A percentile compares a stretch with the other conserved stretches of the same genome.
These are phyloP conservation scores for Anthracocystis walkeri DNA, from an alignment of 1,284 basidiomycete genomes.

Conservation along the genomic window DNA sequence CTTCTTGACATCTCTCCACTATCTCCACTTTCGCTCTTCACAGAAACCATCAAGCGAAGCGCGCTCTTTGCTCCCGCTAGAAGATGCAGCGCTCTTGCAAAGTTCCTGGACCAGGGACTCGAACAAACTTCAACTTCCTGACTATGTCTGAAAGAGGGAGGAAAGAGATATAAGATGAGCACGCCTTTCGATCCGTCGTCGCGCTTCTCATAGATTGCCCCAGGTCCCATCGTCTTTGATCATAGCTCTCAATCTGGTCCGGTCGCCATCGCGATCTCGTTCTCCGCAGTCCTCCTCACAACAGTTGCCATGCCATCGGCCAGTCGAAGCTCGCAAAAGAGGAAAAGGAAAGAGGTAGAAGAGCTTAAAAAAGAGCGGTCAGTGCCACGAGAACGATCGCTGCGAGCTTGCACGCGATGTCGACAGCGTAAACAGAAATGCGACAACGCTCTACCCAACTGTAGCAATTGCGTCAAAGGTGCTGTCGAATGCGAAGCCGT, in stretches of 20 bases:
- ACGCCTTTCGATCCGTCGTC: neutral
- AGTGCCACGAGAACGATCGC: slow-evolving; percentile 24
- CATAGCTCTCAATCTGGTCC: neutral
- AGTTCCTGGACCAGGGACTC: neutral
- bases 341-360: neutral
- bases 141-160: neutral
- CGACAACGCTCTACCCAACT: slow-evolving; percentile 43
- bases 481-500: slow-evolving; percentile 34
- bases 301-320: slow-evolving; percentile 7
- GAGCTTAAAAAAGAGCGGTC: neutral
- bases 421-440: slow-evolving; percentile 47
- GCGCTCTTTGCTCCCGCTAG: neutral
- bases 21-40: neutral
- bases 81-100: neutral
- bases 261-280: neutral
- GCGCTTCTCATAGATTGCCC: neutral
- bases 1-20: neutral
- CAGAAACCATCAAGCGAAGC: neutral
- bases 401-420: slow-evolving; percentile 48
- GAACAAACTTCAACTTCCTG: neutral
- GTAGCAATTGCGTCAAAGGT: slow-evolving; percentile 47
- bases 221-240: neutral
- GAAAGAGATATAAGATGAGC: slow-evolving; percentile 9
- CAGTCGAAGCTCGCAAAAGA: slow-evolving; percentile 6
- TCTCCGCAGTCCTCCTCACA: neutral